phyloP scores from a whole-genome alignment of 2,329 filamentous ascomycete species.

The Dactylellina parvicollis region DNA sequence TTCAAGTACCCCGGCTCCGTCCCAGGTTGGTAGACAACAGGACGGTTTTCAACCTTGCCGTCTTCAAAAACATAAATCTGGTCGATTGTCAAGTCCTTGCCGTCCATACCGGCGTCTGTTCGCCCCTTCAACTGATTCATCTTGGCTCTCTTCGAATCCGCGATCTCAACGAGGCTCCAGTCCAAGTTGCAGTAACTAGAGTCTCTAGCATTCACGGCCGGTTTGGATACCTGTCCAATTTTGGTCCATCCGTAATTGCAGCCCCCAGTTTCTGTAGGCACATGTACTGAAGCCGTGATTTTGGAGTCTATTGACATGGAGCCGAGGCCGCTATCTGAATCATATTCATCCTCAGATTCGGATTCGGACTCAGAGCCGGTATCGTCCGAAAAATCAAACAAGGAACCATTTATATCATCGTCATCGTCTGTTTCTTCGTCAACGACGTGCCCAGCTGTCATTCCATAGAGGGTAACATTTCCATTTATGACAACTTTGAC shows the following conservation, averaged over 20 bases:
- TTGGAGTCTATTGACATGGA: not conserved
- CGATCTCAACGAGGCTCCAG: slow-evolving; percentile 37
- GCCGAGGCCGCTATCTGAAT: not conserved
- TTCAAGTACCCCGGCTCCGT: slow-evolving; percentile 20
- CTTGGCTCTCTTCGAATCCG: not conserved
- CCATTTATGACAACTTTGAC: slow-evolving; percentile 14
- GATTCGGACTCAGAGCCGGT: slow-evolving; percentile 4
- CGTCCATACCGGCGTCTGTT: not conserved
- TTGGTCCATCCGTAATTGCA: slow-evolving; percentile 28
- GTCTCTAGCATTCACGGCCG: not conserved
- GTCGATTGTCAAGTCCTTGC: not conserved
- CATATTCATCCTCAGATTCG: not conserved
- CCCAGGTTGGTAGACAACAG: slow-evolving; percentile 34
- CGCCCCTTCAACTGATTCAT: slow-evolving; percentile 27
- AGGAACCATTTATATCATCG: too few relatives aligned
- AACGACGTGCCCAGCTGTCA: slow-evolving; percentile 32
- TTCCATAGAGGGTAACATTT: slow-evolving; percentile 8
- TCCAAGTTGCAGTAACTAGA: slow-evolving; percentile 11
- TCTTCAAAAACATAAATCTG: not conserved
- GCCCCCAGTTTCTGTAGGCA: slow-evolving; percentile 20
- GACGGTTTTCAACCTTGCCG: not conserved
- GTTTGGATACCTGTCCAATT: slow-evolving; percentile 14
- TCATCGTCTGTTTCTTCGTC: not conserved
- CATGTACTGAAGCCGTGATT: slow-evolving; percentile 3
- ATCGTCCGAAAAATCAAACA: slow-evolving; percentile 5